phyloP scores from a whole-genome alignment of 2,329 filamentous ascomycete species.

The Monilinia polystroma region DNA sequence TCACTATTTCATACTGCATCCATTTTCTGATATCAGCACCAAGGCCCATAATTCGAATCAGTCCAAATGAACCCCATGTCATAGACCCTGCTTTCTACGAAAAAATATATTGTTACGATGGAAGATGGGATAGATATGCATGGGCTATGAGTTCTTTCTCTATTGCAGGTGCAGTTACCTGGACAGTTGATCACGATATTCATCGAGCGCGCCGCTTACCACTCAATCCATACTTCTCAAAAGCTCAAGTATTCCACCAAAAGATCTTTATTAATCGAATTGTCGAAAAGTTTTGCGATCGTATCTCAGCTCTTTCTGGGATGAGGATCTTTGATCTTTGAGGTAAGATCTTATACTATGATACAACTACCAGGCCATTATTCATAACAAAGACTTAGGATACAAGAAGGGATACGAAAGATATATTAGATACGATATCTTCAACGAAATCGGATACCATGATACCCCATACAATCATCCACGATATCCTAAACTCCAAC shows the following conservation, averaged over 20 bases:
- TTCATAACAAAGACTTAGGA: not conserved
- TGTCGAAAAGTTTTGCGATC: slow-evolving; percentile 21
- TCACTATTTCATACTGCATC: not conserved
- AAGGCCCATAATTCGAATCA: slow-evolving; percentile 37
- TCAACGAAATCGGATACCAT: slow-evolving; percentile 12
- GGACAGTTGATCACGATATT: slow-evolving; percentile 19
- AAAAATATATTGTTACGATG: slow-evolving; percentile 27
- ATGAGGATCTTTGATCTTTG: slow-evolving; percentile 16
- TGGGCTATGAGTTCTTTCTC: slow-evolving; percentile 25
- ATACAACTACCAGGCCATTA: not conserved
- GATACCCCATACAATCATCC: slow-evolving; percentile 28
- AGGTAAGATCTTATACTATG: not conserved
- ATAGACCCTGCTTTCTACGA: slow-evolving; percentile 34
- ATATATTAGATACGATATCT: not conserved
- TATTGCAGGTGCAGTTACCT: slow-evolving; percentile 20
- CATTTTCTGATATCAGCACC: not conserved
- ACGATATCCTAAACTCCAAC: slow-evolving; percentile 27
- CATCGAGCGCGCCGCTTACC: slow-evolving; percentile 25
- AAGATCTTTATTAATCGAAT: not conserved
- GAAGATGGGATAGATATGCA: slow-evolving; percentile 30
- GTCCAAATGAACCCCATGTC: slow-evolving; percentile 38
- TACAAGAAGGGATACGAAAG: slow-evolving; percentile 13
- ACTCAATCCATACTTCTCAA: slow-evolving; percentile 38
- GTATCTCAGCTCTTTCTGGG: not conserved
- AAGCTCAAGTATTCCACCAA: slow-evolving; percentile 28